phyloP scores from a whole-genome alignment of 768 basidiomycete species.

The Mrakia frigida region DNA sequence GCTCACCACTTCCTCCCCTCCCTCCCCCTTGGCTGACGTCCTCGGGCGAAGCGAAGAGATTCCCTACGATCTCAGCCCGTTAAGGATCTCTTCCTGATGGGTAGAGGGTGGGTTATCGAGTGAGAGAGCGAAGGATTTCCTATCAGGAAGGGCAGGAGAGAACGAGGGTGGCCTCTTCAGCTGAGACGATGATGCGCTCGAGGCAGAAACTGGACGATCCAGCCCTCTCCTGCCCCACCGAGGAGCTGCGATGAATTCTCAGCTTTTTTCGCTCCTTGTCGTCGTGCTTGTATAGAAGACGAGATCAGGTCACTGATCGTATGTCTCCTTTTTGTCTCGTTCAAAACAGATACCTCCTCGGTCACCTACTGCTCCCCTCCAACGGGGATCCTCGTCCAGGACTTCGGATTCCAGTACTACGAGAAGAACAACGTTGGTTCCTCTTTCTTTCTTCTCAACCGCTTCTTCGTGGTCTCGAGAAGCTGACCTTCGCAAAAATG shows the following conservation, averaged over 20 bases:
- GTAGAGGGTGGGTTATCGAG: background rate
- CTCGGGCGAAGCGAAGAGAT: background rate
- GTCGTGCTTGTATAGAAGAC: background rate
- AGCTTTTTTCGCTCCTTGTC: background rate
- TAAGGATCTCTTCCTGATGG: no score
- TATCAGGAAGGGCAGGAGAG: background rate
- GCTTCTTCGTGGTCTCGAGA: background rate
- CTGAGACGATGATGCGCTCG: background rate
- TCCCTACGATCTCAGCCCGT: background rate
- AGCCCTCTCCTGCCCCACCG: no score
- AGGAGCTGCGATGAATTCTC: no score
- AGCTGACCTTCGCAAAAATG: background rate
- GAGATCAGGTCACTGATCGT: background rate
- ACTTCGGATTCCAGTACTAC: slow-evolving; percentile 42
- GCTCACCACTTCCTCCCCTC: background rate
- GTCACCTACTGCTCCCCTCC: slow-evolving; percentile 82
- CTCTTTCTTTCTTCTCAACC: background rate
- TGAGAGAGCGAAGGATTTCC: no score
- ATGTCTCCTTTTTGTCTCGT: background rate
- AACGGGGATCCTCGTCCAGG: slow-evolving; percentile 55
- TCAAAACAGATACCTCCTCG: slow-evolving; percentile 66
- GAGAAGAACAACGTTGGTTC: slow-evolving; percentile 37
- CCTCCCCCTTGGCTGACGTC: slow-evolving; percentile 6
- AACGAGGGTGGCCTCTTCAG: background rate
- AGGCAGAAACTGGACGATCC: no score